Base-by-base conservation (phyloP, 306 rosid genomes). In the Fragaria ananassa region DNA sequence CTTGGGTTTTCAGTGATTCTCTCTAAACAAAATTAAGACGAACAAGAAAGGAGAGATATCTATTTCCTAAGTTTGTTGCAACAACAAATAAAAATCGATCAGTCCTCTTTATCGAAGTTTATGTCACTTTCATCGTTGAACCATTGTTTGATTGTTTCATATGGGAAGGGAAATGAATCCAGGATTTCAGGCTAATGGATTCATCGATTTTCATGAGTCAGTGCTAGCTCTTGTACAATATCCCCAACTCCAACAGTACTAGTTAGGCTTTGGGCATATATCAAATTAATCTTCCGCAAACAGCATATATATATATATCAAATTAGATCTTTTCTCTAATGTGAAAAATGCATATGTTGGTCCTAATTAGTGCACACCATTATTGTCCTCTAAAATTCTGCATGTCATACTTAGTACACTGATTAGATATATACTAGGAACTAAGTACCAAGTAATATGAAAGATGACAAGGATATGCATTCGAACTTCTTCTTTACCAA, bases 381-480 rank as follows among this genome's bases (percentile, higher is more conserved):
- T 62, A 29, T 29, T 62, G 67, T 29, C 42, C 21, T 62, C 27
- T 4, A 10, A 11, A 61, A 27, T 61, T 12, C 29, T 60, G 65
- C 65, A 60, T 60, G 64, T 31, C 35, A 25, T 27, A 4, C 29
- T 60, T 27, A 23, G 65, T 10, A 25, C 41, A 37, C 41, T 31
- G 35, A 31, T 31, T 35, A 25, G 4, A 61, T 8, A 13, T 13
- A 27, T 60, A 60, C 39, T 25, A 25, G 25, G 61, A 60, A 23
- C 35, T 11, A 3, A 58, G 64, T 10, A 61, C 3, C n/a, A 14
- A 34, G 10, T 34, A 23, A 27, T 45, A 56, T 39, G 37, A 72
- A 39, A 0, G 1, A 25, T 78, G 70, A 49, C 50, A 71, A 19
- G 74, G 78, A 79, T 77, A 61, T 75, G 58, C 80, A 65, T 68